Evolutionary conservation across 495 filamentous ascomycete species (phyloP), one percentile per base, ranked within the genome.

Genomic region (Massariosphaeria phaeospora): DNA sequence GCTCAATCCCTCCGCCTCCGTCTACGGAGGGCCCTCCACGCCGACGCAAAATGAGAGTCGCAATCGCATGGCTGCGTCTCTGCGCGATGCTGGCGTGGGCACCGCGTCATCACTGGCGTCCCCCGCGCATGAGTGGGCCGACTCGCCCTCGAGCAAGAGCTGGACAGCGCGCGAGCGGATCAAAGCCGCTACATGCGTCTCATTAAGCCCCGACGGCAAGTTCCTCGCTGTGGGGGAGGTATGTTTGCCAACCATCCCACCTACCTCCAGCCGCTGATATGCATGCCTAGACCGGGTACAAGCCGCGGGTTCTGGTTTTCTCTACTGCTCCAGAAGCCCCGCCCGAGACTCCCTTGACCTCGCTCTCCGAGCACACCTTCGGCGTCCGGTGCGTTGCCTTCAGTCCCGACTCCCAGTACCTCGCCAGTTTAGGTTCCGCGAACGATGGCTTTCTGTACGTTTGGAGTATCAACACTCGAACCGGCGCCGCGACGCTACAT

Each of bases 381-480:
- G 93, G 93, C 29, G 88, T 98, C 23, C 82, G 83, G 52, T 84
- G 86, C 45, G 79, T 98, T 26, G 84, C 91, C 3, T 97, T 96
- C 76, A 95, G 89, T 52, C 78, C 83, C 10, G 86, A 95, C 64
- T 89, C 88, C 5, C 84, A 81, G 61, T 95, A 87, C 69, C 75
- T 98, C 15, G 91, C 94, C 3, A 91, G 87, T 6, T 76, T 98
- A 24, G 93, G 93, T 23, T 81, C 84, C 17, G 76, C 84, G 29
- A 93, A 95, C 69, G 93, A 98, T 68, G 93, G 93, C 8, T 97
- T 95, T 66, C 77, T 98, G 23, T 91, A 93, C 59, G 76, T 97
- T 35, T 98, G 93, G 89, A 78, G 79, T 34, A 80, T 97, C 55
- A 88, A 91, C 57, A 67, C 84, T 21, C 84, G 84, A 40, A 93